phyloP scores from a whole-genome alignment of 1,284 basidiomycete genomes.

The Cerioporus squamosus region DNA sequence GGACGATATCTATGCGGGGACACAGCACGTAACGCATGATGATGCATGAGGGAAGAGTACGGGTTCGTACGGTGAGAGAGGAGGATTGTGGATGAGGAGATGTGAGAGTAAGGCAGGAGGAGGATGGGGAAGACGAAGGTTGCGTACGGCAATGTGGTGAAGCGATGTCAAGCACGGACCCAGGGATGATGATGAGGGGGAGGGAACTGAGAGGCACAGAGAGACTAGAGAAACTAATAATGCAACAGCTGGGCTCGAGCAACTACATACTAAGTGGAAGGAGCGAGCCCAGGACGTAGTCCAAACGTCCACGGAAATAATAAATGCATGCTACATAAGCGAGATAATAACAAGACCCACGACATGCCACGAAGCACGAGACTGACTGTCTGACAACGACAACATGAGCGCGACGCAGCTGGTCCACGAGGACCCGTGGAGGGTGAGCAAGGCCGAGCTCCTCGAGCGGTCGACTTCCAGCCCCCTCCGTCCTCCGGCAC shows the following conservation, averaged over 20 bases:
- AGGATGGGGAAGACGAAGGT: no score
- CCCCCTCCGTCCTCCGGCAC: background rate
- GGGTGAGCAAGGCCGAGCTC: no score
- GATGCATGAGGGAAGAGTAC: background rate
- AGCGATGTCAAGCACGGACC: no score
- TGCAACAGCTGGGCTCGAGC: slow-evolving; percentile 21
- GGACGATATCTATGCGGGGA: slow-evolving; percentile 11
- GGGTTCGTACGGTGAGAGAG: background rate
- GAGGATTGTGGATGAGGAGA: no score
- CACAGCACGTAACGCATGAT: slow-evolving; percentile 1
- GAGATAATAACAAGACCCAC: slow-evolving; percentile 9
- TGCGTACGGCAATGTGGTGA: no score
- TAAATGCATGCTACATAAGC: slow-evolving; percentile 28
- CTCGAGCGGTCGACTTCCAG: no score
- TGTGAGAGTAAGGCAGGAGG: no score
- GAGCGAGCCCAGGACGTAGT: slow-evolving; percentile 9
- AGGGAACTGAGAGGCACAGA: background rate
- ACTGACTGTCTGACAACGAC: background rate
- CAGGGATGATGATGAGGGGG: background rate
- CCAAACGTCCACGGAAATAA: slow-evolving; percentile 14
- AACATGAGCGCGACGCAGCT: background rate
- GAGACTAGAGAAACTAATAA: slow-evolving; percentile 21
- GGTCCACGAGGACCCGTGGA: background rate
- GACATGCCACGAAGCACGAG: background rate
- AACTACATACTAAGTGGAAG: background rate